Conservation (phyloP, 2,329 filamentous ascomycete species). For the Aureobasidium sp. region DNA sequence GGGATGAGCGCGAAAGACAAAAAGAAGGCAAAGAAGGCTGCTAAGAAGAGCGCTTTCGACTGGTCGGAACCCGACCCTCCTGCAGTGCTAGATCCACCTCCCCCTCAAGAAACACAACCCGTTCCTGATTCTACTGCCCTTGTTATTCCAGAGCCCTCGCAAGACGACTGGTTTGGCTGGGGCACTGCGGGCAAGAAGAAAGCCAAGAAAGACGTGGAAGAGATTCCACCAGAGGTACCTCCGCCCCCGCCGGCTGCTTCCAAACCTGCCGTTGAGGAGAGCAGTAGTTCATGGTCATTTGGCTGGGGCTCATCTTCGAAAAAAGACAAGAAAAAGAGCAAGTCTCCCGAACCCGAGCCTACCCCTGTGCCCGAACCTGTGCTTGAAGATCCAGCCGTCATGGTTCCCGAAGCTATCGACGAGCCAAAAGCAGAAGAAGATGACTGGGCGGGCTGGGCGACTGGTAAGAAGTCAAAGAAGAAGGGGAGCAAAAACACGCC, state of each 20-base stretch:
- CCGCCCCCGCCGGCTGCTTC: conserved; percentile 21
- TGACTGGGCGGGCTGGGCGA: conserved; percentile 43
- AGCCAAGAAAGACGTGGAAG: conserved; percentile 25
- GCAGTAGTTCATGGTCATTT: conserved; percentile 47
- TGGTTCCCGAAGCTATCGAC: conserved; percentile 43
- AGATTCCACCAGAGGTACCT: conserved; percentile 18
- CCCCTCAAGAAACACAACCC: conserved; percentile 21
- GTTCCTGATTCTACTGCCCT: conserved; percentile 27
- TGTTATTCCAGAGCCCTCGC: conserved; percentile 18
- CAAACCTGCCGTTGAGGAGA: conserved; percentile 23
- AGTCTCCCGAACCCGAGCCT: conserved; percentile 19
- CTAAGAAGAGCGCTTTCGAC: conserved; percentile 23
- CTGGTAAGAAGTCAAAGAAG: conserved; percentile 46
- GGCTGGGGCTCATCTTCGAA: conserved; percentile 50
- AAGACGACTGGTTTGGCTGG: conserved; percentile 26
- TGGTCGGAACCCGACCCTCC: conserved; percentile 18
- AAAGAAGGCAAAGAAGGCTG: conserved; percentile 36
- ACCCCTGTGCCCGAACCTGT: conserved; percentile 21
- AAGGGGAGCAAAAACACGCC: conserved; percentile 47
- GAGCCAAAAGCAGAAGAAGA: conserved; percentile 45
- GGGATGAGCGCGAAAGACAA: conserved; percentile 21
- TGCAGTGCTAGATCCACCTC: conserved; percentile 20
- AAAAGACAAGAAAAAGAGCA: conserved; percentile 43
- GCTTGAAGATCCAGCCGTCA: conserved; percentile 24
- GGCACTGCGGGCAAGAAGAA: conserved; percentile 25